These are phyloP conservation scores for Rosa chinensis DNA, from an alignment of 306 rosid genomes.

Conservation along the genomic window DNA sequence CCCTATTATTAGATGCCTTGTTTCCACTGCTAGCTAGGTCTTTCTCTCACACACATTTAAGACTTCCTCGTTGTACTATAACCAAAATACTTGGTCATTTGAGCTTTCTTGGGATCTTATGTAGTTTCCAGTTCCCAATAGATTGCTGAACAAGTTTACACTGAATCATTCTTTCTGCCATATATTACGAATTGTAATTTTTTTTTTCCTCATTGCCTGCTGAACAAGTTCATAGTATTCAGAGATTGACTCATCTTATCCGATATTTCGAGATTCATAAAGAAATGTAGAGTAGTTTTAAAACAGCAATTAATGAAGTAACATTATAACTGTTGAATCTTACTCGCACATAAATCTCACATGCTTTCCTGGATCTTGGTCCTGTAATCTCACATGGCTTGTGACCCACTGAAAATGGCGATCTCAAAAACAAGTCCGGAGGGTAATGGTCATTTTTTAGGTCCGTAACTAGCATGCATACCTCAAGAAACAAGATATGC, in stretches of 20 bases:
- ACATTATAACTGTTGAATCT: neutral
- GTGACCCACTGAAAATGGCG: neutral
- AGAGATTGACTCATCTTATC: neutral
- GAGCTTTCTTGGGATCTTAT: neutral
- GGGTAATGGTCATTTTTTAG: neutral
- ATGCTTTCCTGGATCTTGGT: constrained; percentile 2
- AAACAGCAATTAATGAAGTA: neutral
- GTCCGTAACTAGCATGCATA: neutral
- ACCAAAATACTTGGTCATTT: neutral
- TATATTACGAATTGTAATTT: neutral
- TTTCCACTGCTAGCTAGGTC: neutral
- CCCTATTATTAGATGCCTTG: constrained; percentile 1
- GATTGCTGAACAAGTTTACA: neutral
- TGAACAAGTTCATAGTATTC: constrained; percentile 7
- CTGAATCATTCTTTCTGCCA: neutral
- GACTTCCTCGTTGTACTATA: neutral
- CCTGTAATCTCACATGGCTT: neutral
- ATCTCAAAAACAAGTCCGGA: neutral
- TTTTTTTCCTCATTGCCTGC: neutral
- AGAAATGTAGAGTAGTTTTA: neutral
- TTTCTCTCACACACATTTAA: neutral
- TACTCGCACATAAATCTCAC: neutral
- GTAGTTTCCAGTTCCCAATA: neutral
- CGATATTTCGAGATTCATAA: neutral
- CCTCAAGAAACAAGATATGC: no score